phyloP scores from a whole-genome alignment of 257 asterid genomes.

The Jacaranda mimosifolia region DNA sequence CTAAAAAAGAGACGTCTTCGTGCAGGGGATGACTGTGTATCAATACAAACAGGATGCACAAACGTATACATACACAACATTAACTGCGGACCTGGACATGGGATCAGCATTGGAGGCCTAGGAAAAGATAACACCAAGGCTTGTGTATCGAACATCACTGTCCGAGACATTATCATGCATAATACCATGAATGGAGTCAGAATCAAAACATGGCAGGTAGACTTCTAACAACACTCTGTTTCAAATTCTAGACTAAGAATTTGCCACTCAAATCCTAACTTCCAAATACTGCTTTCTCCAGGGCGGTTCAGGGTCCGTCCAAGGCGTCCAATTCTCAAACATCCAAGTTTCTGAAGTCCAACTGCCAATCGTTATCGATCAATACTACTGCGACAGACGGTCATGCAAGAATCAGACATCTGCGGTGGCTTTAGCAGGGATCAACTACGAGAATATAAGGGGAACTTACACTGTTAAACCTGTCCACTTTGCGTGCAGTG shows the following conservation, averaged over 20 bases:
- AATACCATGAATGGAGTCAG: conserved; percentile 90
- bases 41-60: conserved; percentile 91
- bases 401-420: conserved; percentile 84
- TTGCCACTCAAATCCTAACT: not conserved
- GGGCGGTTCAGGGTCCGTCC: conserved; percentile 95
- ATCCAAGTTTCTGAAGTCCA: conserved; percentile 83
- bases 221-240: not conserved
- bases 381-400: conserved; percentile 81
- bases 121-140: conserved; percentile 90
- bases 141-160: conserved; percentile 88
- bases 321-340: conserved; percentile 73
- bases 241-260: not conserved
- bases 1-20: not conserved
- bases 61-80: conserved; percentile 72
- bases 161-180: conserved; percentile 68
- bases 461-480: conserved; percentile 96
- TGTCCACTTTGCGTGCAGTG: conserved; percentile 91
- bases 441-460: conserved; percentile 70
- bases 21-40: conserved; percentile 95
- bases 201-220: conserved; percentile 94
- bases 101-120: conserved; percentile 96
- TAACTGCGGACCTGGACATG: conserved; percentile 96
- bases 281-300: conserved; percentile 28
- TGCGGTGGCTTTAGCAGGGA: conserved; percentile 85
- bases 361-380: conserved; percentile 89